These are phyloP conservation scores for Marchantia polymorpha DNA, from an alignment of 225 moss, liverwort and hornwort species.

Conservation along the genomic window DNA sequence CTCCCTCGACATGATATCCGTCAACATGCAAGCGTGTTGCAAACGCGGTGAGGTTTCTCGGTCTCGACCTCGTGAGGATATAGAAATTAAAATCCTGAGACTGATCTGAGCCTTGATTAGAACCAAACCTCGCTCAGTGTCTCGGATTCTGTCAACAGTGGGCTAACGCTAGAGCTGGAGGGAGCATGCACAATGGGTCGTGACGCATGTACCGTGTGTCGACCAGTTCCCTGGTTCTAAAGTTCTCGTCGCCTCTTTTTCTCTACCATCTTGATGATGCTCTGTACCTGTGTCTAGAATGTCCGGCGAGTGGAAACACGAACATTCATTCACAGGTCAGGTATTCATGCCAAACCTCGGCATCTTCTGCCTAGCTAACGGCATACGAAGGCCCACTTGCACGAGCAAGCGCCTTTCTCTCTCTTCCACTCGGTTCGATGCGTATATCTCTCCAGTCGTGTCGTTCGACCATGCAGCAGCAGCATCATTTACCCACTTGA, in stretches of 20 bases:
- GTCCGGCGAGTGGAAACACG: constrained; percentile 2
- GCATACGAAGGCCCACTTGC: not conserved
- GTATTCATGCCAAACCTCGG: not conserved
- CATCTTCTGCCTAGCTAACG: not conserved
- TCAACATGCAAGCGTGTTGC: not conserved
- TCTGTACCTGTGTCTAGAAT: not conserved
- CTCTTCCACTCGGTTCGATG: not conserved
- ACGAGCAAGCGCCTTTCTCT: not conserved
- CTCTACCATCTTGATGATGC: not conserved
- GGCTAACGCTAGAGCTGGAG: not conserved
- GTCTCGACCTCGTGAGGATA: no score
- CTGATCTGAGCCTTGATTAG: not conserved
- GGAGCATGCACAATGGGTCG: not conserved
- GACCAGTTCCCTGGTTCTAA: not conserved
- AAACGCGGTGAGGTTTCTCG: not conserved
- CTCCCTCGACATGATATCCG: not conserved
- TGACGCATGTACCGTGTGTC: not conserved
- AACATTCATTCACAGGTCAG: constrained; percentile 8
- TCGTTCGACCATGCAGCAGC: not conserved
- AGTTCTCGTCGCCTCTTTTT: not conserved
- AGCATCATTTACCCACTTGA: not conserved
- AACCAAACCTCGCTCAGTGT: not conserved
- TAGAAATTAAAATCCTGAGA: no score
- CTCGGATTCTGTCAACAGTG: not conserved
- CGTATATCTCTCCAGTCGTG: not conserved